Evolutionary conservation across 1,139 yeast species (phyloP).

Genomic region (Cylindricascospora bacillispora): DNA sequence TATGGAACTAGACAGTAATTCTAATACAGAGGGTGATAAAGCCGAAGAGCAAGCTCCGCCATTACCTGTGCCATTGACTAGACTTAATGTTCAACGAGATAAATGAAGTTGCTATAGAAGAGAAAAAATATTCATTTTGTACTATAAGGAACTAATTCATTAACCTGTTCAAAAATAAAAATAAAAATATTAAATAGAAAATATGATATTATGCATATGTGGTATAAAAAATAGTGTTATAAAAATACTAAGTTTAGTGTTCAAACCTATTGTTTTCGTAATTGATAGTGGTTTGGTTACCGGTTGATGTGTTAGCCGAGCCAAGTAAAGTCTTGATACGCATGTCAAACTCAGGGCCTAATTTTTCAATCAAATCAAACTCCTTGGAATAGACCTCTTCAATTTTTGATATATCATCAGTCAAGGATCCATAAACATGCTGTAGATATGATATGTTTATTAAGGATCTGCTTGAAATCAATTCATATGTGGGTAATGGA

Average conservation of each 20-base stretch:
- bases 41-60: no score
- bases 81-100: no score
- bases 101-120: no score
- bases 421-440: constrained; percentile 15
- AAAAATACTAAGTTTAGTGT: no score
- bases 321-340: constrained; percentile 23
- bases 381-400: constrained; percentile 22
- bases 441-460: constrained; percentile 12
- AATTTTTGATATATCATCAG: constrained; percentile 14
- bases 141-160: no score
- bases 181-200: no score
- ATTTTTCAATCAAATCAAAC: constrained; percentile 13
- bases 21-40: no score
- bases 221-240: no score
- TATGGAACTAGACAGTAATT: background rate
- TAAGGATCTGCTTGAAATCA: constrained; percentile 9
- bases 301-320: constrained; percentile 22
- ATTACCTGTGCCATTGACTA: no score
- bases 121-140: no score
- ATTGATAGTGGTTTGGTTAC: constrained; percentile 25
- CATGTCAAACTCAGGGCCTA: constrained; percentile 24
- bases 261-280: constrained; percentile 19
- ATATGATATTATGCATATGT: no score
- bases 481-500: constrained; percentile 21
- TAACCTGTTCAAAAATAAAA: no score